Conservation (phyloP, 1,139 yeast species). For the Zygosaccharomyces sapae region DNA sequence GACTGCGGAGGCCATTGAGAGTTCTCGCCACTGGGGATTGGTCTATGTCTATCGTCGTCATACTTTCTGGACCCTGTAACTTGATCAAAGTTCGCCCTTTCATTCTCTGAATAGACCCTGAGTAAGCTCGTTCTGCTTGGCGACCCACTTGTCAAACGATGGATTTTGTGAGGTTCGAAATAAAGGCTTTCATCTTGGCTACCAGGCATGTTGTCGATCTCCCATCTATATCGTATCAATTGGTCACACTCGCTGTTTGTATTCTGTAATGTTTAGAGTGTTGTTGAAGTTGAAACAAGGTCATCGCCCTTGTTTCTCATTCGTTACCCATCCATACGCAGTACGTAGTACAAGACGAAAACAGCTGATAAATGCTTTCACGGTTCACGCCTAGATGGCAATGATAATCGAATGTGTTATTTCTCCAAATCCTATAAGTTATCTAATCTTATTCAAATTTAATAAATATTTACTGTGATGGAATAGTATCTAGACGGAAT, state of each 20-base stretch:
- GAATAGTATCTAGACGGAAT: too few relatives aligned
- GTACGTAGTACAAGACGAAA: not conserved
- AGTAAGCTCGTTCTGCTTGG: slow-evolving; percentile 33
- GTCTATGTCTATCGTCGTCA: slow-evolving; percentile 47
- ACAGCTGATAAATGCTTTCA: not conserved
- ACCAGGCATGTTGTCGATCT: slow-evolving; percentile 2
- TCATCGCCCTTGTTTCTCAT: slow-evolving; percentile 4
- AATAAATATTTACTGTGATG: not conserved
- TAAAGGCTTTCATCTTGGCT: slow-evolving; percentile 18
- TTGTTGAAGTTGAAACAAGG: not conserved
- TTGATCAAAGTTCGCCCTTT: slow-evolving; percentile 48
- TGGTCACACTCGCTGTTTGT: too few relatives aligned
- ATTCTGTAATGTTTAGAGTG: not conserved
- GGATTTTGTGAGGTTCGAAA: slow-evolving; percentile 23
- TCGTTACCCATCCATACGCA: not conserved
- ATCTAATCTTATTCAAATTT: not conserved
- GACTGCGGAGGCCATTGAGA: slow-evolving; percentile 2
- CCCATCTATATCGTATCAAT: not conserved
- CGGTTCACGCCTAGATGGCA: not conserved
- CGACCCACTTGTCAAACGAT: slow-evolving; percentile 18
- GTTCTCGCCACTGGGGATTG: slow-evolving; percentile 22
- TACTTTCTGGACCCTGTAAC: slow-evolving; percentile 47
- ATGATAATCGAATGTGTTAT: not conserved
- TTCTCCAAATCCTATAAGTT: slow-evolving; percentile 1
- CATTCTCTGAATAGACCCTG: slow-evolving; percentile 55